A percentile compares a stretch with the other conserved stretches of the same genome.
phyloP scores from a whole-genome alignment of 148 eudicot genomes.

The Limonium bicolor region DNA sequence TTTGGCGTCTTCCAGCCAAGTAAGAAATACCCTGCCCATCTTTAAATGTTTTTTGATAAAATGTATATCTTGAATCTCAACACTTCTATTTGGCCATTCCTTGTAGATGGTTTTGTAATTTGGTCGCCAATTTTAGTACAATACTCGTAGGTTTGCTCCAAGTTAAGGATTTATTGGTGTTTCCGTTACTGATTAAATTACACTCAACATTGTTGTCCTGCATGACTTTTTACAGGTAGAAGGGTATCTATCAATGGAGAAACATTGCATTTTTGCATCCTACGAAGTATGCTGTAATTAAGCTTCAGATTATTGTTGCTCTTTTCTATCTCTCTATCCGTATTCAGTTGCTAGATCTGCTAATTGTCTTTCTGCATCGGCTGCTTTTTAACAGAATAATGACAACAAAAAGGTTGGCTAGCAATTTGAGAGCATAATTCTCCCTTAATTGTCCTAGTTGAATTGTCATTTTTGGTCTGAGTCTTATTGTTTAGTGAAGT shows the following conservation, averaged over 20 bases:
- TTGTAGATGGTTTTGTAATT: neutral
- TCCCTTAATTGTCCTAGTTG: constrained; percentile 23
- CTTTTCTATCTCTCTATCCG: neutral
- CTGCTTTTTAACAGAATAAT: constrained; percentile 23
- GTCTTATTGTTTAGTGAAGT: neutral
- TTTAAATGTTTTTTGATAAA: neutral
- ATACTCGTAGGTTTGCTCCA: neutral
- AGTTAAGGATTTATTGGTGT: too few species aligned
- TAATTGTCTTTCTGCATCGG: neutral
- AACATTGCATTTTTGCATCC: constrained; percentile 33
- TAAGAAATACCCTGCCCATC: constrained; percentile 7
- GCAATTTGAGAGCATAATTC: constrained; percentile 16
- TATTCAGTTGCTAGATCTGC: neutral
- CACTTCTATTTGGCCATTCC: neutral
- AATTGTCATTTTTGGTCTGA: constrained; percentile 45
- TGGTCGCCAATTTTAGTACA: too few species aligned
- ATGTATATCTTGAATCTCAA: neutral
- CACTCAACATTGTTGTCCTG: neutral
- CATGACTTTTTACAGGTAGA: constrained; percentile 24
- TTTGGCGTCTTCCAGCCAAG: constrained; percentile 20
- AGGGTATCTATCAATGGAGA: constrained; percentile 72
- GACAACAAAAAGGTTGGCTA: constrained; percentile 9
- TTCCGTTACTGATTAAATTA: neutral
- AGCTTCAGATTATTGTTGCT: neutral
- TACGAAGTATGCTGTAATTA: constrained; percentile 30